Base-by-base conservation (phyloP, 1,284 basidiomycete species). In the Puccinia hordei region DNA sequence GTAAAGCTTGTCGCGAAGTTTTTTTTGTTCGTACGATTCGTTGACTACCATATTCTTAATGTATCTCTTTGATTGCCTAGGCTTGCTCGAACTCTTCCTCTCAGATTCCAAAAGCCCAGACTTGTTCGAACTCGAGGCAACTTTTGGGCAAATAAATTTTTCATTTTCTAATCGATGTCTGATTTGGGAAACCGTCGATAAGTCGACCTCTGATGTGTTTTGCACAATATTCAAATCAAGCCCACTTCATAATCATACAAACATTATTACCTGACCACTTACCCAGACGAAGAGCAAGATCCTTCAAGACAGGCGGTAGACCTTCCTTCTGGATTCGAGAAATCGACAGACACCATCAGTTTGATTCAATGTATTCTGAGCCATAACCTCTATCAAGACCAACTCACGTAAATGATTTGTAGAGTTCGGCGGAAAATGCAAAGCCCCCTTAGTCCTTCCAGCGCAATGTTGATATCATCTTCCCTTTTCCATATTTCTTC, bases 341-440 rank as follows among this genome's bases (percentile, higher is more conserved):
- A 41, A 10, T 12, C 15, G 44, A 68, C 12, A 27, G 49, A 27
- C 17, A n/a, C n/a, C 33, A 17, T 27, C 19, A 24, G 5, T 30
- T 78, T 61, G 33, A 22, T 27, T n/a, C 41, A n/a, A 35, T 24
- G 13, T 30, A 38, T 35, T 59, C 24, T 27, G 12, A 41, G 2
- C 35, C 35, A 24, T 66, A 19, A 9, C 30, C 3, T 9, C n/a
- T 44, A 24, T 66, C 19, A 30, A 38, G 17, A 30, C 1, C 9
- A n/a, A 72, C 77, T 59, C 57, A 72, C 77, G 49, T 79, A 79
- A 46, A 79, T 79, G 46, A 79, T 79, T 15, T 72, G 53, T 5
- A 79, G 65, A 44, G 77, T 55, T 22, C 77, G 65, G 24, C 77
- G 65, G 49, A 79, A 79, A 68, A 72, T 61, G 35, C 77, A 79